A percentile compares a stretch with the other conserved stretches of the same genome.
Conservation (phyloP, 805 yeast genomes). For the Teunomyces panamensis region DNA sequence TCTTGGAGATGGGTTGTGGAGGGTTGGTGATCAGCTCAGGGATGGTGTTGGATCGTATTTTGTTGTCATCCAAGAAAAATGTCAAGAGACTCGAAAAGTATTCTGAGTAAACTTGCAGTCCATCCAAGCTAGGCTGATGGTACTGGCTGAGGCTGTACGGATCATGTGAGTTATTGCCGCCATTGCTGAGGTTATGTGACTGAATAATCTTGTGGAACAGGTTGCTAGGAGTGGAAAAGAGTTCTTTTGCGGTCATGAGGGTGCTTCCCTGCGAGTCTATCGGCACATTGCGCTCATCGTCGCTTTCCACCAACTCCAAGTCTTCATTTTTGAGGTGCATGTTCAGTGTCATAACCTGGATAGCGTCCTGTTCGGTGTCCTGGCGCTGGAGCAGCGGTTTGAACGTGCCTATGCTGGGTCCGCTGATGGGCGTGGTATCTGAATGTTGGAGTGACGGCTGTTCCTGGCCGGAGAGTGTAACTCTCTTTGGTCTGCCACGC, state of each 20-base stretch:
- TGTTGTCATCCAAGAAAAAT: slow-evolving; percentile 50
- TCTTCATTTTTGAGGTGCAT: slow-evolving; percentile 37
- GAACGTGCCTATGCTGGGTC: slow-evolving; percentile 33
- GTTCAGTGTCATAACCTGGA: slow-evolving; percentile 31
- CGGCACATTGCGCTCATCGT: slow-evolving; percentile 10
- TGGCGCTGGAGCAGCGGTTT: slow-evolving; percentile 19
- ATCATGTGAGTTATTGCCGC: slow-evolving; percentile 17
- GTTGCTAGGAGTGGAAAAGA: slow-evolving; percentile 40
- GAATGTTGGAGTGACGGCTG: slow-evolving; percentile 27
- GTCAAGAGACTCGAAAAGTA: slow-evolving; percentile 45
- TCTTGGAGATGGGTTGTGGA: slow-evolving; percentile 52
- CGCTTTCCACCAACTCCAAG: slow-evolving; percentile 33
- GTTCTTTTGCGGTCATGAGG: slow-evolving; percentile 36
- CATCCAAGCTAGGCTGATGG: slow-evolving; percentile 31
- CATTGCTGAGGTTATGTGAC: slow-evolving; percentile 11
- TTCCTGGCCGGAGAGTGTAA: slow-evolving; percentile 17
- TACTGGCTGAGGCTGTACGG: slow-evolving; percentile 40
- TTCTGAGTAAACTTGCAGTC: slow-evolving; percentile 29
- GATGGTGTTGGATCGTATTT: slow-evolving; percentile 15
- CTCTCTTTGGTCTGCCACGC: slow-evolving; percentile 38
- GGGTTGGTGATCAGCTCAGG: slow-evolving; percentile 48
- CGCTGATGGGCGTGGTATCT: slow-evolving; percentile 35
- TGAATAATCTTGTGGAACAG: slow-evolving; percentile 32
- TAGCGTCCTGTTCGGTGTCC: slow-evolving; percentile 41
- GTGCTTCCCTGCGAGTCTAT: slow-evolving; percentile 25